These are phyloP conservation scores for Penicillium nucicola DNA, from an alignment of 495 filamentous ascomycete genomes.

Conservation along the genomic window DNA sequence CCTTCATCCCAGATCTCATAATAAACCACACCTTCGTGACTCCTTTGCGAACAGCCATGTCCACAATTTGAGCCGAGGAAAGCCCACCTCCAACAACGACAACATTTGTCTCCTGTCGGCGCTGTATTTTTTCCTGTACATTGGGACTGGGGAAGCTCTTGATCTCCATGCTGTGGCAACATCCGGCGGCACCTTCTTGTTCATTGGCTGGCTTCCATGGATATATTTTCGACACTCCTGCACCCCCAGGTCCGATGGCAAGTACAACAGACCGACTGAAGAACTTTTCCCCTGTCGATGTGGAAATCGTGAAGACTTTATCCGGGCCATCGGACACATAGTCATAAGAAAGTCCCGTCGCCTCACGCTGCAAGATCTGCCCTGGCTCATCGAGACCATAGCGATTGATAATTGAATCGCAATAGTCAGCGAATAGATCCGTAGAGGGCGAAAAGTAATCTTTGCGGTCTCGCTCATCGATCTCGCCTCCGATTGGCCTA, in stretches of 20 bases:
- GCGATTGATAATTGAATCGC: constrained; percentile 46
- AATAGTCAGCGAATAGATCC: constrained; percentile 55
- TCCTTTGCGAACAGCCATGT: constrained; percentile 51
- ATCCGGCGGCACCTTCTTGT: constrained; percentile 38
- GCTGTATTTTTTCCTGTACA: constrained; percentile 45
- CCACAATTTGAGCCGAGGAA: constrained; percentile 58
- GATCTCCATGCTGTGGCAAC: constrained; percentile 55
- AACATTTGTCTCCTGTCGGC: constrained; percentile 45
- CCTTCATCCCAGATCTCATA: constrained; percentile 54
- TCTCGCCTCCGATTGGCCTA: constrained; percentile 34
- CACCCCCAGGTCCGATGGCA: constrained; percentile 53
- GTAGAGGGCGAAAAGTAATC: constrained; percentile 62
- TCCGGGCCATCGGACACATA: constrained; percentile 16
- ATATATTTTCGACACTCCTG: constrained; percentile 38
- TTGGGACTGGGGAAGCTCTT: constrained; percentile 44
- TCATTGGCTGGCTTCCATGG: constrained; percentile 39
- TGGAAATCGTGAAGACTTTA: constrained; percentile 52
- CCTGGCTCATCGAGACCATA: constrained; percentile 47
- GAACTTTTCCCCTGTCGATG: constrained; percentile 40
- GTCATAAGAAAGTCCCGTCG: constrained; percentile 51
- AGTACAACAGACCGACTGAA: constrained; percentile 53
- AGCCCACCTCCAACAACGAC: constrained; percentile 61
- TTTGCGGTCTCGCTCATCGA: constrained; percentile 63
- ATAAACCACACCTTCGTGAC: constrained; percentile 55
- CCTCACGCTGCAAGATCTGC: constrained; percentile 45